These are phyloP conservation scores for Emergomyces africanus DNA, from an alignment of 2,329 filamentous ascomycete species.

Conservation along the genomic window DNA sequence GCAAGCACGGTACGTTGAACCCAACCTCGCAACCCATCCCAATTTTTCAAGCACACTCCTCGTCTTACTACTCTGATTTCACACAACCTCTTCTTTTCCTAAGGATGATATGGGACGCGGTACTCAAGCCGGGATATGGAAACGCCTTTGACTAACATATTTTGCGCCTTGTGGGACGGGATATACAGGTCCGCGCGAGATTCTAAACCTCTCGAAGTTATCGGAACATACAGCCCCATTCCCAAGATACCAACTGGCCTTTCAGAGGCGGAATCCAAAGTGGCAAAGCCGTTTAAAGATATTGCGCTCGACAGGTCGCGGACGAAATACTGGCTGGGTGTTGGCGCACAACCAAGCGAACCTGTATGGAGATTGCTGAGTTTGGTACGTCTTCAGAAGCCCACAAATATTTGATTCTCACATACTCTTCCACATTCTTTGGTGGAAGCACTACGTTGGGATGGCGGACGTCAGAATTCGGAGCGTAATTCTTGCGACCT, in stretches of 20 bases:
- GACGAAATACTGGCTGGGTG: slow-evolving; percentile 91
- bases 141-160: neutral
- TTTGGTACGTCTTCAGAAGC: slow-evolving; percentile 7
- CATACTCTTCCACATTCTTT: neutral
- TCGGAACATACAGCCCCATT: slow-evolving; percentile 54
- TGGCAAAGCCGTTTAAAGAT: slow-evolving; percentile 72
- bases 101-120: neutral
- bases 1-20: slow-evolving; percentile 59
- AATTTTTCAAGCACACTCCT: neutral
- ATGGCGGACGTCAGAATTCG: neutral
- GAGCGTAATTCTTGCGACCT: neutral
- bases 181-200: slow-evolving; percentile 63
- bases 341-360: slow-evolving; percentile 88
- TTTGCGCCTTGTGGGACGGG: neutral
- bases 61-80: neutral
- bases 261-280: slow-evolving; percentile 33
- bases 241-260: slow-evolving; percentile 39
- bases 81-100: neutral
- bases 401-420: neutral
- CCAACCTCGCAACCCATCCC: neutral
- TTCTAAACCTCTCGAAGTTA: slow-evolving; percentile 82
- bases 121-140: neutral
- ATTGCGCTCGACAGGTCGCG: slow-evolving; percentile 71
- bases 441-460: neutral
- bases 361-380: slow-evolving; percentile 69